Conservation (phyloP, 176 grass and related monocot species). For the Rhynchospora pubera region DNA sequence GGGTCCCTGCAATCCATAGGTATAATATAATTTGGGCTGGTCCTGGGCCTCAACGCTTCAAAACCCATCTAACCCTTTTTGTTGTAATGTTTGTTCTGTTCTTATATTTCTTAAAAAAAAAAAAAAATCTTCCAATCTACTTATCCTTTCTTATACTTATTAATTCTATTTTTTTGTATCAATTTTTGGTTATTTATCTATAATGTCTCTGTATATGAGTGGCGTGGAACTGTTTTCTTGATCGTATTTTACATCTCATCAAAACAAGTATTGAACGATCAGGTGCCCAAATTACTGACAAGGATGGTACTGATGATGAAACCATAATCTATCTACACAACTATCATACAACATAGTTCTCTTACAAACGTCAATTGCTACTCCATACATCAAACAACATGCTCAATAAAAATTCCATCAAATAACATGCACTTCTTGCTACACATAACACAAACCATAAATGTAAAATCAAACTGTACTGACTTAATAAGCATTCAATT, state of each 20-base stretch:
- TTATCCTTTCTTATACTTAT: too few relatives aligned
- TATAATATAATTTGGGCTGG: neutral
- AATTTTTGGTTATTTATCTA: neutral
- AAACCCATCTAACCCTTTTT: neutral
- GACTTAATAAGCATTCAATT: constrained; percentile 39
- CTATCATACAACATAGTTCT: neutral
- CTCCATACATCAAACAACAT: constrained; percentile 20
- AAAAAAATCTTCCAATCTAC: too few relatives aligned
- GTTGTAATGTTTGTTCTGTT: too few relatives aligned
- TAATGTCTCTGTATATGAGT: neutral
- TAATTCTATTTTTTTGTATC: neutral
- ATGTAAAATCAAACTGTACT: neutral
- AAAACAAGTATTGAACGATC: too few relatives aligned
- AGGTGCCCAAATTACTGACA: too few relatives aligned
- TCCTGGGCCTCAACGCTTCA: neutral
- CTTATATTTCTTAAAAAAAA: neutral
- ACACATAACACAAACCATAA: neutral
- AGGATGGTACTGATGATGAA: neutral
- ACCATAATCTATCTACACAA: neutral
- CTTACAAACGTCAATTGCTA: neutral
- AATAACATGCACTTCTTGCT: neutral
- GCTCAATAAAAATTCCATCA: neutral
- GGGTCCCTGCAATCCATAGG: neutral
- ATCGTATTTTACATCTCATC: neutral
- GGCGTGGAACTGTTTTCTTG: neutral